Percentiles rank a stretch among this genome's conserved stretches.
Conservation (phyloP, 805 yeast species). For the Groenewaldozyma tartarivorans region DNA sequence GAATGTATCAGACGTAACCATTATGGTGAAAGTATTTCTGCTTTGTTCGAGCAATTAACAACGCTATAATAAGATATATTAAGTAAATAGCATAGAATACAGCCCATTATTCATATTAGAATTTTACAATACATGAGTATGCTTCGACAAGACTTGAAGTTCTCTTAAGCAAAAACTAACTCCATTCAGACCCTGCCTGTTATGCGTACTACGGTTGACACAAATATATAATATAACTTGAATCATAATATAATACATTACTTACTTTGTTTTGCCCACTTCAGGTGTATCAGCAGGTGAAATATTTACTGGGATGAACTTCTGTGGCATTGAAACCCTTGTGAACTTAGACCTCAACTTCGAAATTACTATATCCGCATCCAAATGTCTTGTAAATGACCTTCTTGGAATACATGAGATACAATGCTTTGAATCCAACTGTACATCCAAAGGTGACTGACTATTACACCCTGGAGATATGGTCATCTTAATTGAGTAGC, state of each 20-base stretch:
- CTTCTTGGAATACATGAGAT: constrained; percentile 92
- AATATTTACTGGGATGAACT: constrained; percentile 23
- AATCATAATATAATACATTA: not conserved
- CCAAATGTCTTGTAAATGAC: constrained; percentile 84
- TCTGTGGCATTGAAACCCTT: constrained; percentile 80
- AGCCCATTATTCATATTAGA: no score
- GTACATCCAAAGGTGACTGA: constrained; percentile 94
- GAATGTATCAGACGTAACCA: constrained; percentile 98
- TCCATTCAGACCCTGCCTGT: no score
- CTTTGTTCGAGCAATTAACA: constrained; percentile 79
- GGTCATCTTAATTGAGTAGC: constrained; percentile 84
- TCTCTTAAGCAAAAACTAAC: no score
- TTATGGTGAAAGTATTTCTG: constrained; percentile 94
- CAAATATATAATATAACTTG: not conserved
- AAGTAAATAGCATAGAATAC: no score
- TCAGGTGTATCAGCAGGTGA: constrained; percentile 3
- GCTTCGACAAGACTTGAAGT: no score
- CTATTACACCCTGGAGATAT: constrained; percentile 98
- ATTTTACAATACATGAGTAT: no score
- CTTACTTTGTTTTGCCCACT: not conserved
- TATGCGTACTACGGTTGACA: no score
- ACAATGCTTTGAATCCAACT: constrained; percentile 90
- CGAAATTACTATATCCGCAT: constrained; percentile 78
- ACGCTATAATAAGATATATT: no score
- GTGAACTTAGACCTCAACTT: constrained; percentile 71